A percentile compares a stretch with the other conserved stretches of the same genome.
Evolutionary conservation across 345 rosid genomes (phyloP).

Genomic region (Gynandropsis gynandra): DNA sequence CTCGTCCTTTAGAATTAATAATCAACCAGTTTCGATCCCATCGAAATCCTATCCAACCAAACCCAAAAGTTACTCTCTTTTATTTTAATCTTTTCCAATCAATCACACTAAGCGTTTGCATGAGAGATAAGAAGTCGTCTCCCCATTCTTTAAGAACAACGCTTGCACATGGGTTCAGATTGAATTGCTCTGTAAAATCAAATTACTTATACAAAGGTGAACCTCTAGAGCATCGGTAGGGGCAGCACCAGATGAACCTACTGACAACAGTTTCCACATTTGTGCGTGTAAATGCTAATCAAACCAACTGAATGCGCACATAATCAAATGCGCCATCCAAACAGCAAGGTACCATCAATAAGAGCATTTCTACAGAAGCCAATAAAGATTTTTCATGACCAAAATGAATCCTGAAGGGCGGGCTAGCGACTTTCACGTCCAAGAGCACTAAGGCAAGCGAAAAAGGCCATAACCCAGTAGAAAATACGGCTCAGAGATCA

Average conservation of each 20-base stretch:
- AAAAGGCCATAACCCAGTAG: background rate
- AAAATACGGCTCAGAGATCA: background rate
- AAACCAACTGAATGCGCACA: background rate
- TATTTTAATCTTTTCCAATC: background rate
- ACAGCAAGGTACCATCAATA: background rate
- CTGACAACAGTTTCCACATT: background rate
- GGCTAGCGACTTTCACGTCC: background rate
- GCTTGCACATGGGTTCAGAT: too few relatives aligned
- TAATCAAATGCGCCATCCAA: background rate
- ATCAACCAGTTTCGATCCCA: conserved; percentile 40
- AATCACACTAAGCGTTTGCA: background rate
- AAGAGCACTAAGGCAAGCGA: background rate
- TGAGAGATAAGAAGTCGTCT: too few relatives aligned
- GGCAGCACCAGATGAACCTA: too few relatives aligned
- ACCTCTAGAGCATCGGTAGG: too few relatives aligned
- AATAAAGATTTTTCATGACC: background rate
- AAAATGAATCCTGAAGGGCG: background rate
- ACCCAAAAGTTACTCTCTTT: background rate
- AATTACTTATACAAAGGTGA: too few relatives aligned
- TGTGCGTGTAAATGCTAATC: background rate
- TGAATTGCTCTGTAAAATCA: too few relatives aligned
- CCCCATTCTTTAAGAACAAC: too few relatives aligned
- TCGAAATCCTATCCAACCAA: conserved; percentile 47
- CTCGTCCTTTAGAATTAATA: conserved; percentile 66
- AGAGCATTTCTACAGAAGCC: background rate